Base-by-base conservation (phyloP, 208 protist species). In the Sergeia podlipaevii region DNA sequence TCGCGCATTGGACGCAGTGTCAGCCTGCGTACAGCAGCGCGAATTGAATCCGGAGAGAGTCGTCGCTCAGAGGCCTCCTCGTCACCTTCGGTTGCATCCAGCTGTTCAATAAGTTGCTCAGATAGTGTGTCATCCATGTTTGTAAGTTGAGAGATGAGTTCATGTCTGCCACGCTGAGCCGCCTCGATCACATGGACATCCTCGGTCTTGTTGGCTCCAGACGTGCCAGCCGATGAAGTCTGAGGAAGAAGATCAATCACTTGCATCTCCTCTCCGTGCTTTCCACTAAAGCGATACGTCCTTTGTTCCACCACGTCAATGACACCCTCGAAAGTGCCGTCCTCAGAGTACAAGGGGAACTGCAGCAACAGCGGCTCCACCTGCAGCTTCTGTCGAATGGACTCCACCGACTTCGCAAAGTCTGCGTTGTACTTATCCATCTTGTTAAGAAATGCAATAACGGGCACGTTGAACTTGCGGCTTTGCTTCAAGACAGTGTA, bases 361-460 rank as follows among this genome's bases (percentile, higher is more conserved):
- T 98, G 96, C 21, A 98, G 74, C 41, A 92, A 65, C 20, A 97
- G 62, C 20, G 90, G 86, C 47, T 82, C 72, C 24, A 93, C 67
- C 37, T 77, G 58, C 7, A 98, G 66, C 63, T 96, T 91, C 11
- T 62, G 44, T 0, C 71, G 60, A 36, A 98, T 82, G 8, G 91
- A 86, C 4, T 57, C 50, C 0, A 97, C 71, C 4, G 82, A 64
- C 41, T 61, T 75, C 15, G 68, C 44, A 32, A 96, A 85, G 60
- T 90, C 77, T 6, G 95, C 91, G 56, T 96, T 96, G 43, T 81
- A 82, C 65, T 97, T 91, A 65, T 98, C 96, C 93, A 98, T 97
- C 62, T 98, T 98, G 65, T 98, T 98, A 23, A 98, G 28, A 39
- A 95, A 98, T 5, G 76, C 89, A 20, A 98, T 59, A 50, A 89